Evolutionary conservation across 768 basidiomycete genomes (phyloP).

Genomic region (Tylopilus felleus): DNA sequence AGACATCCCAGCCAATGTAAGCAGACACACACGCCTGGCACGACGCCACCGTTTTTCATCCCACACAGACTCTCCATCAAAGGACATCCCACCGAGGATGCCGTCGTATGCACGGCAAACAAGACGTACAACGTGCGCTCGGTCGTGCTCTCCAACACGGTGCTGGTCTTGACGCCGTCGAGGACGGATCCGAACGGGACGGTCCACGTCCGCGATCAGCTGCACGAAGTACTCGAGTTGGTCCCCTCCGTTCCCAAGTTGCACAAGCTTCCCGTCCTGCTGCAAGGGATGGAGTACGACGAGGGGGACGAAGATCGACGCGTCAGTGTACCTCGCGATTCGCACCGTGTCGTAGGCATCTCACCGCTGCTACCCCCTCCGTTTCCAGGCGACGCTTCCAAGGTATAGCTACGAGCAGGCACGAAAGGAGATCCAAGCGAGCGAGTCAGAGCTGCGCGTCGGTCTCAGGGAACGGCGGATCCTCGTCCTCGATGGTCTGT

Average conservation of each 20-base stretch:
- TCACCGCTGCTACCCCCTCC: neutral
- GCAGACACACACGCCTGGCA: neutral
- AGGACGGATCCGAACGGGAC: conserved; percentile 35
- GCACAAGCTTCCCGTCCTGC: conserved; percentile 56
- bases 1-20: conserved; percentile 30
- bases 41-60: neutral
- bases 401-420: conserved; percentile 55
- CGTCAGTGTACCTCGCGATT: conserved; percentile 24
- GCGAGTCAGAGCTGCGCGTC: conserved; percentile 64
- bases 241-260: conserved; percentile 73
- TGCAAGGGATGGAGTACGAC: conserved; percentile 68
- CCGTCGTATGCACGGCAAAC: conserved; percentile 80
- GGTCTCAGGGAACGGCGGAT: conserved; percentile 70
- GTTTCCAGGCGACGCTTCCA: conserved; percentile 38
- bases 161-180: conserved; percentile 66
- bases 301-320: conserved; percentile 50
- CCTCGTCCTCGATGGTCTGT: conserved; percentile 63
- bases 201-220: conserved; percentile 72
- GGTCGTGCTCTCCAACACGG: conserved; percentile 84
- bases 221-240: conserved; percentile 83
- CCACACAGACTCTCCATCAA: conserved; percentile 66
- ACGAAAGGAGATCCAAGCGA: conserved; percentile 69
- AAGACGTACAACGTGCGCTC: conserved; percentile 83
- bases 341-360: no score
- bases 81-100: conserved; percentile 78